Conservation (phyloP, 371 early-diverging fungal species). For the Choanephora cucurbitarum region DNA sequence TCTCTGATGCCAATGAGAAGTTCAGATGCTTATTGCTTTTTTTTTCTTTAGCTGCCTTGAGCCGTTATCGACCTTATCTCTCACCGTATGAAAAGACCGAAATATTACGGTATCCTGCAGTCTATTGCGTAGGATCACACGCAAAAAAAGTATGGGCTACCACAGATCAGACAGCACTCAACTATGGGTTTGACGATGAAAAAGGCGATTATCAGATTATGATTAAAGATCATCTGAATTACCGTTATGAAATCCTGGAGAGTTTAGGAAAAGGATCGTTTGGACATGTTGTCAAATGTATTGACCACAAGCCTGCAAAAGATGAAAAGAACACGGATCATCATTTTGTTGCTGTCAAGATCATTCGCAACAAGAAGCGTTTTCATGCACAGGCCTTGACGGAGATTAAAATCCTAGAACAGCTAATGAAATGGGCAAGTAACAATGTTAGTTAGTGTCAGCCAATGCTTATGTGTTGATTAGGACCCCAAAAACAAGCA, state of each 20-base stretch:
- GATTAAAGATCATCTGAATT: constrained; percentile 71
- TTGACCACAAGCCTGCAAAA: constrained; percentile 64
- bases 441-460: background rate
- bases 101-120: constrained; percentile 70
- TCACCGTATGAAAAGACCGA: constrained; percentile 80
- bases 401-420: constrained; percentile 77
- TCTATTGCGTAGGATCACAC: constrained; percentile 86
- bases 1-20: no score
- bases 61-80: constrained; percentile 56
- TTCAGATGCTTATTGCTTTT: no score
- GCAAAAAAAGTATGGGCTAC: constrained; percentile 55
- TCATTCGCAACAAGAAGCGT: constrained; percentile 80
- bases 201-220: constrained; percentile 76
- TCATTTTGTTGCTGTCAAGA: constrained; percentile 76
- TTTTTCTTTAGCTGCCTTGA: constrained; percentile 49
- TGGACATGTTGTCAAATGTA: constrained; percentile 84
- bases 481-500: constrained; percentile 85
- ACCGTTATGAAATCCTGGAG: constrained; percentile 77
- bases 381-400: constrained; percentile 83
- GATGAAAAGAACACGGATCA: constrained; percentile 29
- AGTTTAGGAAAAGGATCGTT: constrained; percentile 86
- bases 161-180: constrained; percentile 47
- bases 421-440: constrained; percentile 45
- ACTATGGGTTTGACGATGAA: constrained; percentile 79
- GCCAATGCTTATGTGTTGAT: no score